Evolutionary conservation across 164 flowering plant genomes (phyloP), one percentile per base, ranked within the genome.

Genomic region (Euptelea pleiosperma): DNA sequence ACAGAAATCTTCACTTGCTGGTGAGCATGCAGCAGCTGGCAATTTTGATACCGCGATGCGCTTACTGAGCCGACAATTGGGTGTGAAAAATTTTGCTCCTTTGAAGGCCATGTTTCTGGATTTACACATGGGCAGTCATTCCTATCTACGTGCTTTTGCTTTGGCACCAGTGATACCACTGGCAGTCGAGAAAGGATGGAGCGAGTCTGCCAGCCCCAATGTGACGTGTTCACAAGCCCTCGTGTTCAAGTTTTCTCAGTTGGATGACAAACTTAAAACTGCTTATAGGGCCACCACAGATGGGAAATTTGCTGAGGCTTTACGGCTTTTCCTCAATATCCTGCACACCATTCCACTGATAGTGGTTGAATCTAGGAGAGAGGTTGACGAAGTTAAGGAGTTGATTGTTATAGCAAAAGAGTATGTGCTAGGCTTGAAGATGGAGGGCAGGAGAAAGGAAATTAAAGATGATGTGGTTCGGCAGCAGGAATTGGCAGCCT

Each of bases 11-110:
- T 85, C 94, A 49, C 87, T 91, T 65, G 92, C 96, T 39, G 90
- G 90, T 21, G 98, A 89, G 55, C 98, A 91, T 73, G 98, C 94
- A 28, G 98, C 98, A 34, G 94, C 94, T 56, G 98, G 96, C 25
- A 80, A 86, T 60, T 90, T 87, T 37, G 90, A 84, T 34, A 82
- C 87, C 33, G 85, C 87, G 7, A 78, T 80, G 83, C 79, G 83
- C 40, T 63, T 84, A 58, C 66, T 84, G 61, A 75, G 60, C 77
- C 73, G 90, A 40, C 90, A 84, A 58, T 57, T 84, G 64, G 90
- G 90, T 14, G 77, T 91, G 6, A 73, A 59, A 39, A 91, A 86
- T 56, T 91, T 91, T 69, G 66, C 71, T 43, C 96, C 94, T 43
- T 65, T 89, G 74, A 86, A 64, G 61, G 52, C 83, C 24, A 60